Conservation (phyloP, 1,284 basidiomycete species). For the Xanthoconium separans region DNA sequence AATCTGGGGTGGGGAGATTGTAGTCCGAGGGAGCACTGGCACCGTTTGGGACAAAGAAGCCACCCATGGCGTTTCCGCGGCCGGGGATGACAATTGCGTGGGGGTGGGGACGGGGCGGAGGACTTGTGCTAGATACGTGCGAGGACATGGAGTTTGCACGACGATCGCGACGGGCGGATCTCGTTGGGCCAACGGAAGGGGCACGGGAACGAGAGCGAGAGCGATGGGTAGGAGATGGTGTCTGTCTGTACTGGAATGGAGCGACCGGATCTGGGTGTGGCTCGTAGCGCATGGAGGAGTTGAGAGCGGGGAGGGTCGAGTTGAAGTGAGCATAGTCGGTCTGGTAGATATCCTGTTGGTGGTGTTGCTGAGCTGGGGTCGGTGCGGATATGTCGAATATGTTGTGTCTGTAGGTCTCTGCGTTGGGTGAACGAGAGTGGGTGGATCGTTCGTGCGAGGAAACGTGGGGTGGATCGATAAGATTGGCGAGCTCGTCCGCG, state of each 20-base stretch:
- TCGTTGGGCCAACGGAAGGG: conserved; percentile 46
- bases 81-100: conserved; percentile 63
- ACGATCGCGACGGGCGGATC: conserved; percentile 42
- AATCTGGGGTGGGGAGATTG: conserved; percentile 35
- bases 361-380: conserved; percentile 24
- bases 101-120: conserved; percentile 42
- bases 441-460: conserved; percentile 40
- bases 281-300: conserved; percentile 60
- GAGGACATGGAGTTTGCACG: conserved; percentile 51
- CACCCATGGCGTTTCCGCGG: conserved; percentile 30
- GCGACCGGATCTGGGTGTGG: conserved; percentile 42
- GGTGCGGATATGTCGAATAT: conserved; percentile 69
- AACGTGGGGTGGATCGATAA: conserved; percentile 46
- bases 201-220: conserved; percentile 51
- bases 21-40: conserved; percentile 27
- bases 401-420: conserved; percentile 54
- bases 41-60: conserved; percentile 33
- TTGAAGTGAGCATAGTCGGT: conserved; percentile 46
- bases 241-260: conserved; percentile 29
- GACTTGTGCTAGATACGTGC: conserved; percentile 46
- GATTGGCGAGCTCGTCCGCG: conserved; percentile 58
- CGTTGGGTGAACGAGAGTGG: conserved; percentile 33
- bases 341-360: conserved; percentile 29
- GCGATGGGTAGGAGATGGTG: conserved; percentile 35
- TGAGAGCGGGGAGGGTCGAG: conserved; percentile 58